Conservation (phyloP, 495 filamentous ascomycete genomes). For the Penicillium daleae region DNA sequence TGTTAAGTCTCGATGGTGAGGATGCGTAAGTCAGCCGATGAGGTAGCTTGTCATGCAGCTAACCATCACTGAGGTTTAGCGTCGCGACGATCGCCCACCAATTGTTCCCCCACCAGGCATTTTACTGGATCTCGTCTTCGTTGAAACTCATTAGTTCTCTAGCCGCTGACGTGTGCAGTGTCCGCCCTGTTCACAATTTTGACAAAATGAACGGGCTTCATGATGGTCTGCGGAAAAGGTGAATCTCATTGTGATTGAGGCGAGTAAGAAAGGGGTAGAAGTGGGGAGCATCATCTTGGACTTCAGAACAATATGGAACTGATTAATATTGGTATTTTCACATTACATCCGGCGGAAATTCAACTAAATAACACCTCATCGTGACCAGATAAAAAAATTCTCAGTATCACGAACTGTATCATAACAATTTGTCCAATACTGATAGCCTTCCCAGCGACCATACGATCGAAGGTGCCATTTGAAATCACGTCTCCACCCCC, state of each 20-base stretch:
- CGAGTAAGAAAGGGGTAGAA: background rate
- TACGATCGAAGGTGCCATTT: too few relatives aligned
- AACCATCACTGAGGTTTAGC: slow-evolving; percentile 18
- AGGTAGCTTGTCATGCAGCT: slow-evolving; percentile 23
- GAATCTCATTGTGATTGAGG: background rate
- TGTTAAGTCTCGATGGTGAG: background rate
- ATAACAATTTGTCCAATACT: too few relatives aligned
- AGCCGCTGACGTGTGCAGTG: background rate
- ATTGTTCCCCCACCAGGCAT: background rate
- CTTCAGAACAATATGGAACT: too few relatives aligned
- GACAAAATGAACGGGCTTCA: background rate
- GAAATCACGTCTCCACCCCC: too few relatives aligned
- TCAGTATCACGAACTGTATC: too few relatives aligned
- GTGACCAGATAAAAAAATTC: too few relatives aligned
- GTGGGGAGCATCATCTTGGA: background rate
- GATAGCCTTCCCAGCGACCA: too few relatives aligned
- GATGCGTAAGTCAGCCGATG: slow-evolving; percentile 8
- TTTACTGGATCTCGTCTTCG: background rate
- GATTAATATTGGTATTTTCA: too few relatives aligned
- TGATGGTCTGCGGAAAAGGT: background rate
- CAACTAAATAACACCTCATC: too few relatives aligned
- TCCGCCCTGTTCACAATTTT: background rate
- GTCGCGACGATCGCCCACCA: slow-evolving; percentile 8
- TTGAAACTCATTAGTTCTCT: background rate
- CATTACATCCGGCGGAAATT: too few relatives aligned